Evolutionary conservation across 2,329 filamentous ascomycete genomes (phyloP).

Genomic region (Lojkania enalia): DNA sequence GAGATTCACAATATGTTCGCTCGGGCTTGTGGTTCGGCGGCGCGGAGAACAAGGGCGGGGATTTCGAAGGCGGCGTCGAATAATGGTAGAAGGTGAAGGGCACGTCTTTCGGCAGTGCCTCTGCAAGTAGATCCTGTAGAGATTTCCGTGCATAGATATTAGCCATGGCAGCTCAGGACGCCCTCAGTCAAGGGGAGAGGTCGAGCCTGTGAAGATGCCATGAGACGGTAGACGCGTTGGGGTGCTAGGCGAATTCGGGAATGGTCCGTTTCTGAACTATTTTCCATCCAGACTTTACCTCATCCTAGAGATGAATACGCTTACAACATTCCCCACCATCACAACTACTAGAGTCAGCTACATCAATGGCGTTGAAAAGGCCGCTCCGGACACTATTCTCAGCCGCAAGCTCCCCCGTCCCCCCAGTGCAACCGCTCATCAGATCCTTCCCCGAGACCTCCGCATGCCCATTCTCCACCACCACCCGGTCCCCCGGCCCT

Average conservation of each 20-base stretch:
- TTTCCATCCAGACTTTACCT: too few relatives aligned
- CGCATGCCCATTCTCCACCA: slow-evolving; percentile 41
- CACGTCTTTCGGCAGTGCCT: slow-evolving; percentile 56
- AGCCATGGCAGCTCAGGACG: slow-evolving; percentile 28
- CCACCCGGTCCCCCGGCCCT: slow-evolving; percentile 23
- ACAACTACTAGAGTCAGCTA: too few relatives aligned
- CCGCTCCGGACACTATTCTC: slow-evolving; percentile 42
- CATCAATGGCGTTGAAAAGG: slow-evolving; percentile 54
- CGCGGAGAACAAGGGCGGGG: slow-evolving; percentile 76
- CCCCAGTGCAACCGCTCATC: slow-evolving; percentile 22
- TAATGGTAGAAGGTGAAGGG: slow-evolving; percentile 79
- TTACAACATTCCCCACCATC: too few relatives aligned
- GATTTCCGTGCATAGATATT: slow-evolving; percentile 24
- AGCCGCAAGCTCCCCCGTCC: slow-evolving; percentile 30
- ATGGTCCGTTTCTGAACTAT: too few relatives aligned
- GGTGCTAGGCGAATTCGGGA: too few relatives aligned
- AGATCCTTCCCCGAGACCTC: slow-evolving; percentile 37
- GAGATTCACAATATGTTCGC: slow-evolving; percentile 82
- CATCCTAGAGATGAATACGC: too few relatives aligned
- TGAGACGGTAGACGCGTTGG: too few relatives aligned
- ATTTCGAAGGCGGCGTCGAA: slow-evolving; percentile 77
- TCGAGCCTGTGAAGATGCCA: too few relatives aligned
- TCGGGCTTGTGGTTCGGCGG: slow-evolving; percentile 72
- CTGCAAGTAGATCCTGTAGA: slow-evolving; percentile 53
- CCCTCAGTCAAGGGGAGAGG: too few relatives aligned